Conservation (phyloP, 257 asterid genomes). For the Plantago ovata region DNA sequence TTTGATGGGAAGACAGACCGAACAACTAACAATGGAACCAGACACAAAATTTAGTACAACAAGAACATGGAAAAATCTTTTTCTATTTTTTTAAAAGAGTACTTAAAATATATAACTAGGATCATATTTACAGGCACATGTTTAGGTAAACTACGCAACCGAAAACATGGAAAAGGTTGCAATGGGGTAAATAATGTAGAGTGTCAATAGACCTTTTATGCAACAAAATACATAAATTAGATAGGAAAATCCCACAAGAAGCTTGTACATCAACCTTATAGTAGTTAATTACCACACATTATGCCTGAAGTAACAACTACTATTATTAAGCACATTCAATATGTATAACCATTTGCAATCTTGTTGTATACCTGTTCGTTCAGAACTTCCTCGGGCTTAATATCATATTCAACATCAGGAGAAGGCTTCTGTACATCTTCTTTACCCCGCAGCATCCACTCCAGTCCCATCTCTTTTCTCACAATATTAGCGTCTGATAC, state of each 20-base stretch:
- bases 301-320: neutral
- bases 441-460: constrained; percentile 92
- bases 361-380: constrained; percentile 51
- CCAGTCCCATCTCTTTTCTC: constrained; percentile 90
- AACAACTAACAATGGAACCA: too few relatives aligned
- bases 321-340: neutral
- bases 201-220: neutral
- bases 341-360: neutral
- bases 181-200: neutral
- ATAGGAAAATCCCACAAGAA: neutral
- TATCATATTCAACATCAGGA: constrained; percentile 27
- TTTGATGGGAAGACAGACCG: too few relatives aligned
- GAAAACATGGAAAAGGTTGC: neutral
- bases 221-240: constrained; percentile 5
- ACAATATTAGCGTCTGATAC: constrained; percentile 30
- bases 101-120: too few relatives aligned
- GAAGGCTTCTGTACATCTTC: constrained; percentile 36
- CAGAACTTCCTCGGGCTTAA: constrained; percentile 44
- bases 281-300: too few relatives aligned
- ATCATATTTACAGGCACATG: too few relatives aligned
- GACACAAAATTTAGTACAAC: too few relatives aligned
- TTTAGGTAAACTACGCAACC: too few relatives aligned
- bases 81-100: too few relatives aligned
- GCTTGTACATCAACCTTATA: too few relatives aligned
- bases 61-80: too few relatives aligned